A percentile compares a stretch with the other conserved stretches of the same genome.
phyloP scores from a whole-genome alignment of 1,139 yeast genomes.

The Meyerozyma guilliermondii region DNA sequence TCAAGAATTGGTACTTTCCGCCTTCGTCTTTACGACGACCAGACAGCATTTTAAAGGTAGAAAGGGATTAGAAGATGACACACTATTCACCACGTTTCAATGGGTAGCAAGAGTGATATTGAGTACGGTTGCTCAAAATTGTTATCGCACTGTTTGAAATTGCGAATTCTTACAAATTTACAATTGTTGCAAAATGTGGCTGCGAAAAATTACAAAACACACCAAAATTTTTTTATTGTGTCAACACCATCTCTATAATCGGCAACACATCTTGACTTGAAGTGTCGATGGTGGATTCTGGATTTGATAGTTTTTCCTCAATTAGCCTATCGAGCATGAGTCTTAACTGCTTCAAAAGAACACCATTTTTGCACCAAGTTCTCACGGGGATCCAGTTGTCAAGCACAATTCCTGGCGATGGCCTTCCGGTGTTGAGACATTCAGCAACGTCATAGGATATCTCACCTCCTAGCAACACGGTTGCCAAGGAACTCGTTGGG shows the following conservation, averaged over 20 bases:
- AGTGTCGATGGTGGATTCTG: slow-evolving; percentile 11
- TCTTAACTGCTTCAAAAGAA: slow-evolving; percentile 67
- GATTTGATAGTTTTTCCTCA: slow-evolving; percentile 42
- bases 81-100: background rate
- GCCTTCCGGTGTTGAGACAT: slow-evolving; percentile 27
- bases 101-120: too few species aligned
- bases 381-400: slow-evolving; percentile 80
- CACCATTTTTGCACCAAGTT: slow-evolving; percentile 94
- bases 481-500: slow-evolving; percentile 68
- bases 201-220: background rate
- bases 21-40: background rate
- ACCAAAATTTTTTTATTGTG: background rate
- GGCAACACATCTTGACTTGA: slow-evolving; percentile 12
- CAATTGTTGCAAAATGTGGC: background rate
- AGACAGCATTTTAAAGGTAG: background rate
- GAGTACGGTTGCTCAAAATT: too few species aligned
- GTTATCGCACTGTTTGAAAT: background rate
- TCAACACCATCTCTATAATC: slow-evolving; percentile 13
- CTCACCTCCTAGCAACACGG: slow-evolving; percentile 74
- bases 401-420: slow-evolving; percentile 62
- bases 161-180: background rate
- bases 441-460: slow-evolving; percentile 61
- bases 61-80: background rate
- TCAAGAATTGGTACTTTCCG: background rate
- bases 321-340: slow-evolving; percentile 62